Conservation (phyloP, 2,329 filamentous ascomycete genomes). For the Eutypella sp. region DNA sequence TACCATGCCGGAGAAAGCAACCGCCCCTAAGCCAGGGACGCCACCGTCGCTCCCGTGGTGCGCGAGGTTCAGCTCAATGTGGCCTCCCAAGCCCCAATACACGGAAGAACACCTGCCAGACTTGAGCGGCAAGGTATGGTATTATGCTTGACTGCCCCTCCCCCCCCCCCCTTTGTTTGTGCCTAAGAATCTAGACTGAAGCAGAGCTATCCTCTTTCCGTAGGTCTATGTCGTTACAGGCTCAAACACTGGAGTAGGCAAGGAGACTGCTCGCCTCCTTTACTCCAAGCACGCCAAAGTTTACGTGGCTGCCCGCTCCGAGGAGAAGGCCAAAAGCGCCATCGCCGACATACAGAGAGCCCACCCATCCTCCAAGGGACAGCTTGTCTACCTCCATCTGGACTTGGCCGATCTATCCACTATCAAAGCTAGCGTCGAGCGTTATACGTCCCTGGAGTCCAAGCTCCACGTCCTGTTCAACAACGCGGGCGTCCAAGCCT, state of each 20-base stretch:
- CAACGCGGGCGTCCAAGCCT: slow-evolving; percentile 34
- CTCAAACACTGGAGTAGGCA: slow-evolving; percentile 32
- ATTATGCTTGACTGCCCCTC: no score
- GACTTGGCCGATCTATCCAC: slow-evolving; percentile 34
- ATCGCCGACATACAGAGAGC: slow-evolving; percentile 33
- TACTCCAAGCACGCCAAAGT: slow-evolving; percentile 38
- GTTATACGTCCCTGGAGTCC: slow-evolving; percentile 30
- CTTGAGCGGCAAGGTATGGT: not conserved
- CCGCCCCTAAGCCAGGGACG: not conserved
- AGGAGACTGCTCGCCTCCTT: slow-evolving; percentile 33
- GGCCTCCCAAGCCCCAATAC: not conserved
- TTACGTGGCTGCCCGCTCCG: slow-evolving; percentile 37
- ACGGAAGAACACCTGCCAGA: not conserved
- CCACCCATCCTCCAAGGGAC: slow-evolving; percentile 24
- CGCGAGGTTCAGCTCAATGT: not conserved
- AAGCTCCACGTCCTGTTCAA: slow-evolving; percentile 36
- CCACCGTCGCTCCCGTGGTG: not conserved
- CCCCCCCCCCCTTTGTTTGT: no score
- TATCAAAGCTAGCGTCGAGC: slow-evolving; percentile 31
- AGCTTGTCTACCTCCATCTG: slow-evolving; percentile 31
- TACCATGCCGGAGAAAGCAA: not conserved
- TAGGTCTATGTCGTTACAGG: slow-evolving; percentile 12
- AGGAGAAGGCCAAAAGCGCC: slow-evolving; percentile 31
- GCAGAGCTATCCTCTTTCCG: no score
- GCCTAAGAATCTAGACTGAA: no score